Evolutionary conservation across 768 basidiomycete species (phyloP), one percentile per base, ranked within the genome.

Genomic region (Dioszegia hungarica): DNA sequence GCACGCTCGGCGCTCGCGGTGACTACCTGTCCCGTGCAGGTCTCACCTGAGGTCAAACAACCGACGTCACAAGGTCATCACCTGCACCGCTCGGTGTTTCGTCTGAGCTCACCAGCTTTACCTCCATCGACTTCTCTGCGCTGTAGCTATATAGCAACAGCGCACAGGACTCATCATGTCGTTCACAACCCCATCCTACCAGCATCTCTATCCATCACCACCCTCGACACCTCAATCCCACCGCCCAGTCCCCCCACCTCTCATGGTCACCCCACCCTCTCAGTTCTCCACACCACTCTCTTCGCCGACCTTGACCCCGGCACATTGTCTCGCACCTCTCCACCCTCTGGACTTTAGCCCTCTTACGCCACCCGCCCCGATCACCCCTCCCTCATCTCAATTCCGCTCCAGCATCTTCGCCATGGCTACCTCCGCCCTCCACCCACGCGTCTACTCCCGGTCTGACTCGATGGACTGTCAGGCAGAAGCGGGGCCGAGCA

Each of bases 351-450:
- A 49, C 47, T 24, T n/a, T n/a, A n/a, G n/a, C n/a, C n/a, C n/a
- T 17, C 10, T 9, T 22, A 36, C 47, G 5, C 47, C 31, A 34
- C 34, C 25, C 31, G 31, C 20, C 47, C 34, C 47, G 10, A 22
- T 33, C 12, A 37, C 37, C 19, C 34, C 49, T 38, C 25, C 34
- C 34, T 36, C 49, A 4, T 51, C 49, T 4, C 49, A 51, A 17
- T 10, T 33, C 49, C 39, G 29, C 34, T 38, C 49, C 12, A 51
- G 27, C 36, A 51, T 51, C 12, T 38, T 38, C 49, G 49, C 49
- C 24, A 51, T 51, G 49, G 49, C 49, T 37, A 38, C 49, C 25
- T 51, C 49, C 20, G 49, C 49, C 14, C 49, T 51, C 36, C 49
- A 51, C 22, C 19, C 49, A 19, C 49, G 49, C 4, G 12, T 22